Base-by-base conservation (phyloP, 2,329 filamentous ascomycete species). In the Penicillium vulpinum region DNA sequence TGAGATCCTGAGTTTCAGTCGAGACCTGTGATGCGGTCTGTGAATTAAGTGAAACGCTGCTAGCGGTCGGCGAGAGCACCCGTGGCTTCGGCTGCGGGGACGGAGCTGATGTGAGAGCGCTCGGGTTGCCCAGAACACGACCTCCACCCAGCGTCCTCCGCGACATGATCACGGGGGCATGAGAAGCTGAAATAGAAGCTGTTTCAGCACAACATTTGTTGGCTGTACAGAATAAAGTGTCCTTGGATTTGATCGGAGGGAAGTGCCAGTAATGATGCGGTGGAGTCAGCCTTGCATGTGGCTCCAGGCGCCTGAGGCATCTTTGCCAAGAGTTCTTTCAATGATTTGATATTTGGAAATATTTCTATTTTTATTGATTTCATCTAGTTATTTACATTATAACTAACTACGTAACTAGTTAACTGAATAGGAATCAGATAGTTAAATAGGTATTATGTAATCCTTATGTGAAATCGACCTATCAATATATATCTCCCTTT, bases 141-240 rank as follows among this genome's bases (percentile, higher is more conserved):
- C 93, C 93, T 77, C 93, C 92, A 77, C 93, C 93, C 75, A 97
- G 84, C 81, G 89, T 92, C 80, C 90, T 87, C 75, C 84, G 84
- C 68, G 91, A 89, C 91, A 96, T 96, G 75, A 68, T 77, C 74
- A 77, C 66, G 64, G 66, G 63, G 66, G 66, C 72, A 74, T 74
- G 74, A 62, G 67, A 68, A 65, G 57, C 41, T 53, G 64, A 18
- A 50, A 24, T 43, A 40, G 21, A 48, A 59, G 38, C 56, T 50
- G 51, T 51, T 60, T 67, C 56, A 61, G 58, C 56, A 52, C 60
- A 57, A 56, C 57, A 62, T 61, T 31, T 45, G 58, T 59, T 65
- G 64, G 55, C 58, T 59, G 59, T 53, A 56, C 58, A 64, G 60
- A 55, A 40, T 57, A 43, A 56, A 52, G 51, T 31, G 18, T 22